Percentiles rank a stretch among this genome's conserved stretches.
phyloP scores from a whole-genome alignment of 1,284 basidiomycete genomes.

The Cystobasidium sp. region DNA sequence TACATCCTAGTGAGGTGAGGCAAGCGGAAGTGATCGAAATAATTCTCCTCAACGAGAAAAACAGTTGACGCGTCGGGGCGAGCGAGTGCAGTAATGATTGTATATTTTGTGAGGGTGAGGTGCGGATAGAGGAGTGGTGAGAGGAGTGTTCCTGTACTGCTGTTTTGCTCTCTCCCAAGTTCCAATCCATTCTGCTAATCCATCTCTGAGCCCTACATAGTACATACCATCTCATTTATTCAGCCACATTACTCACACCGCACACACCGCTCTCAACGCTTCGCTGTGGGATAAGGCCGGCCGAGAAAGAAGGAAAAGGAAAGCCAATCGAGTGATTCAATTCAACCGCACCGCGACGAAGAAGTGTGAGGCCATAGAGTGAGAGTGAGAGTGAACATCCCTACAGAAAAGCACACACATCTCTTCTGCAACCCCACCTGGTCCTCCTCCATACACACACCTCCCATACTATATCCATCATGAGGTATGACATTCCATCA shows the following conservation, averaged over 20 bases:
- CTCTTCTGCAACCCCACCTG: neutral
- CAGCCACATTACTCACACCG: too few species aligned
- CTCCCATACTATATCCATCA: neutral
- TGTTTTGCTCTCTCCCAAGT: neutral
- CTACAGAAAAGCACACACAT: neutral
- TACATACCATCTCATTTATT: too few species aligned
- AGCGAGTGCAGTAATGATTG: neutral
- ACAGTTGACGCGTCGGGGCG: conserved; percentile 6
- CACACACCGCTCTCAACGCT: too few species aligned
- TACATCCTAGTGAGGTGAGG: neutral
- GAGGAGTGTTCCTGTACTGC: neutral
- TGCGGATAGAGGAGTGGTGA: neutral
- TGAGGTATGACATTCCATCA: neutral
- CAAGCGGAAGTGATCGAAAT: neutral
- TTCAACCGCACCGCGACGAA: neutral
- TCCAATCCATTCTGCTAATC: neutral
- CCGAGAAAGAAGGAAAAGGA: too few species aligned
- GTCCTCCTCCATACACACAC: neutral
- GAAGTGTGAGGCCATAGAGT: neutral
- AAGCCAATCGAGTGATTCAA: too few species aligned
- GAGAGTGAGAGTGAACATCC: neutral
- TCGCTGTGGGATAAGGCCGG: too few species aligned
- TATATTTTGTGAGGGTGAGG: neutral
- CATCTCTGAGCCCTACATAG: too few species aligned
- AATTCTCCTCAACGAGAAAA: neutral